Conservation (phyloP, 495 filamentous ascomycete genomes). For the Penicillium maclennaniae region DNA sequence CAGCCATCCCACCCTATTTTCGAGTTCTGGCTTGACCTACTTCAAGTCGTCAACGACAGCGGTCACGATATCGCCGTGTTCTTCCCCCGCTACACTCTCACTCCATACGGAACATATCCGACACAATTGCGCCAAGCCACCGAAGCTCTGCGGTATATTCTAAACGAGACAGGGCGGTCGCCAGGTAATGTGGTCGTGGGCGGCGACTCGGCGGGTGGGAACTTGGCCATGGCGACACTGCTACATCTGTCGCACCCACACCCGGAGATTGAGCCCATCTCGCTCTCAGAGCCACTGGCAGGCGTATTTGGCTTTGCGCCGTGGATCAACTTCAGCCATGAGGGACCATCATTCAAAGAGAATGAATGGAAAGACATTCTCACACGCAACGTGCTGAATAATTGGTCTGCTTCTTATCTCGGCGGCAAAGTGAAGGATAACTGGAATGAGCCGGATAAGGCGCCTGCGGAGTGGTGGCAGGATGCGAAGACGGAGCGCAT, state of each 20-base stretch:
- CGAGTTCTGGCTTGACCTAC: conserved; percentile 42
- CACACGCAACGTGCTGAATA: conserved; percentile 15
- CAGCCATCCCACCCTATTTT: conserved; percentile 42
- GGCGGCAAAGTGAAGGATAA: conserved; percentile 40
- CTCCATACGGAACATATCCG: conserved; percentile 52
- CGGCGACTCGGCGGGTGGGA: conserved; percentile 64
- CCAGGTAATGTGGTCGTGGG: conserved; percentile 48
- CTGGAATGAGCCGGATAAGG: conserved; percentile 53
- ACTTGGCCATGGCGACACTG: conserved; percentile 52
- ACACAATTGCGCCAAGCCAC: conserved; percentile 55
- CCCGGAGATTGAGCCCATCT: conserved; percentile 39
- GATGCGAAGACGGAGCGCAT: conserved; percentile 43
- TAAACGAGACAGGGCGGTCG: conserved; percentile 33
- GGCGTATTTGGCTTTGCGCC: conserved; percentile 52
- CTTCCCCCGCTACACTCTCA: conserved; percentile 53
- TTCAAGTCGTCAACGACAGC: conserved; percentile 37
- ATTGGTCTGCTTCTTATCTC: conserved; percentile 48
- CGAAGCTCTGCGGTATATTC: conserved; percentile 50
- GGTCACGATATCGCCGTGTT: conserved; percentile 49
- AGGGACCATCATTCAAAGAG: conserved; percentile 33
- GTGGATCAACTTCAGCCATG: conserved; percentile 49
- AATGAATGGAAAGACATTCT: conserved; percentile 53
- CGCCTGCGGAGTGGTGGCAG: conserved; percentile 53
- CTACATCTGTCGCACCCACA: conserved; percentile 61
- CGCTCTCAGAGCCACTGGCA: conserved; percentile 34